Base-by-base conservation (phyloP, 2,329 filamentous ascomycete species). In the Cercospora citrullina region DNA sequence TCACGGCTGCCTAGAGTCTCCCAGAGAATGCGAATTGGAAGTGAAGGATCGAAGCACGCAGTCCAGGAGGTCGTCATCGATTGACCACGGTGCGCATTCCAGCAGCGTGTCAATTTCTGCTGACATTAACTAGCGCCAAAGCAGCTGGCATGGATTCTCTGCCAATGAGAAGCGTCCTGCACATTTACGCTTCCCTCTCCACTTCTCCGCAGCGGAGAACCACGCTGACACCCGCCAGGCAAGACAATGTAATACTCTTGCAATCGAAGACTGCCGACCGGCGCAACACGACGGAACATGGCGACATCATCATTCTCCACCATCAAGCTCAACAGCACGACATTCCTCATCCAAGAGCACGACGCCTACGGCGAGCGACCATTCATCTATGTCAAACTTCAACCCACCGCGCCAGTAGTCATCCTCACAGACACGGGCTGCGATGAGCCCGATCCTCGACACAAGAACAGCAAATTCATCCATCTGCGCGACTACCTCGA, bases 381-480 rank as follows among this genome's bases (percentile, higher is more conserved):
- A 2, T 76, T 81, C 67, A 83, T 84, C n/a, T 84, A 84, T 68
- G 79, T 77, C 60, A 84, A 84, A 68, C 45, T 82, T 2, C 80
- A 79, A 66, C 75, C 76, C 4, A 71, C 55, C 8, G 64, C 61
- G 0, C 68, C 76, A 0, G 66, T 80, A 26, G 60, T 84, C 12
- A 72, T 84, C 2, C 71, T 84, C 1, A 79, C 80, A 14, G 83
- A 84, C 66, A 83, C 82, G 3, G 83, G 83, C n/a, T 83, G 81
- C 72, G 79, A 82, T 64, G 75, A 76, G 21, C 76, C 81, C 18
- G 72, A 75, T 26, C 72, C 77, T 23, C 26, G 67, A 51, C 68
- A 70, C 33, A 72, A 72, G 51, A n/a, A 74, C 51, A 72, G 71
- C 36, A 60, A 53, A 3, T 74, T 76, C 36, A 78, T 73, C 39